phyloP scores from a whole-genome alignment of 805 yeast species.

The Diddensiella transvaalensis region DNA sequence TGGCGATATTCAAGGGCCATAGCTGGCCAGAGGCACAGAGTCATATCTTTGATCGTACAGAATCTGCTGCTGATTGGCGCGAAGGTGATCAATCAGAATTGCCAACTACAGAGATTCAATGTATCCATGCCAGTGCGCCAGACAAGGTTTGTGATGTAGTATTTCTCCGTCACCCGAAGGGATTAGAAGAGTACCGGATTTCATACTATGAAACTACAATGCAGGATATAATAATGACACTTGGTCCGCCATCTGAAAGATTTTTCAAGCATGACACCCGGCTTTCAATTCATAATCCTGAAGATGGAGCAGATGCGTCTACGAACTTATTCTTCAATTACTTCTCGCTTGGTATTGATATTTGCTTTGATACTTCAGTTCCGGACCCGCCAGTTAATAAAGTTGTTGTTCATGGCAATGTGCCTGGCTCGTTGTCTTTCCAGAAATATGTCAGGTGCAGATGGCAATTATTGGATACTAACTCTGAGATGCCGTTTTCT shows the following conservation, averaged over 20 bases:
- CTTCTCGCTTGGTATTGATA: slow-evolving; percentile 51
- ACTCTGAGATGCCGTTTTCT: slow-evolving; percentile 4
- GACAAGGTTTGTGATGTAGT: slow-evolving; percentile 4
- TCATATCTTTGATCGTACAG: background rate
- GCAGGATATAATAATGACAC: slow-evolving; percentile 43
- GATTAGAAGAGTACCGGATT: slow-evolving; percentile 7
- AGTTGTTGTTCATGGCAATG: slow-evolving; percentile 52
- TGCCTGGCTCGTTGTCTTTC: slow-evolving; percentile 51
- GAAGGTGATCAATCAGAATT: background rate
- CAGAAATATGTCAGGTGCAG: slow-evolving; percentile 51
- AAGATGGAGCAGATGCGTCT: slow-evolving; percentile 13
- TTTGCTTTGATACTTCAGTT: slow-evolving; percentile 42
- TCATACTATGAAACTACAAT: slow-evolving; percentile 44
- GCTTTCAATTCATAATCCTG: slow-evolving; percentile 41
- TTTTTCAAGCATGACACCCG: slow-evolving; percentile 45
- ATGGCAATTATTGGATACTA: slow-evolving; percentile 37
- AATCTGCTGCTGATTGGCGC: background rate
- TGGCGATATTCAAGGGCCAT: slow-evolving; percentile 26
- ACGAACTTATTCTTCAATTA: slow-evolving; percentile 40
- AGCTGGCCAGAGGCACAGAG: slow-evolving; percentile 24
- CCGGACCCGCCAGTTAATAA: slow-evolving; percentile 41
- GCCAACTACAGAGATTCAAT: slow-evolving; percentile 6
- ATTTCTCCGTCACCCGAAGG: slow-evolving; percentile 12
- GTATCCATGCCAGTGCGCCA: slow-evolving; percentile 7
- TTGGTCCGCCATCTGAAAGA: slow-evolving; percentile 58